Base-by-base conservation (phyloP, 805 yeast species). In the Yamadazyma takamatsuzukensis region DNA sequence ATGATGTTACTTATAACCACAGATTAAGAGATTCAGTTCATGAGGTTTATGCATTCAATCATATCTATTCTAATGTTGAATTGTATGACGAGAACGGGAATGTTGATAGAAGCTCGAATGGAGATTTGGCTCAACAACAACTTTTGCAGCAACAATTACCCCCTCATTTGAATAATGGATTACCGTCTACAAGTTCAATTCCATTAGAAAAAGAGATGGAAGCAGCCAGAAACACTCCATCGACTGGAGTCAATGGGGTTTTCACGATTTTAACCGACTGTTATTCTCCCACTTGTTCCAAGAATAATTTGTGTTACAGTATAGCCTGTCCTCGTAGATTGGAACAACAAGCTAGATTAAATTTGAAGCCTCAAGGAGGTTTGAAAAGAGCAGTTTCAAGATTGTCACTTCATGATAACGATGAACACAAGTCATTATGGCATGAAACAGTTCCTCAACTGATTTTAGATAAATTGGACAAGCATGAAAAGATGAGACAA, bases 281-380 rank as follows among this genome's bases (percentile, higher is more conserved):
- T 61, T 93, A 93, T 52, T 88, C 97, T 0, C 96, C 98, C 21
- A 93, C 98, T 0, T 93, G 98, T 61, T 80, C 96, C 4, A 69
- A 94, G 32, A 94, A 86, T 49, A 69, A 76, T 21, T 64, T 90
- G 24, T 93, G 98, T 60, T 93, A 93, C 59, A 84, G 95, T 26
- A 89, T 93, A 46, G 94, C 96, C 9, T 93, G 98, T 61, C 98
- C 98, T 11, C 74, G 96, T 45, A 74, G 97, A 41, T 66, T 93
- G 30, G 97, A 90, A 59, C 97, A 93, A 58, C 97, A 90, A 53
- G 95, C 96, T 4, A 71, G 97, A 39, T 71, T 86, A 32, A 88
- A 89, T 48, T 72, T 86, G 77, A 85, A 85, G 54, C 86, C 93
- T 2, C 83, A 83, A 48, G 93, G 95, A 27, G 94, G 90, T 0